Conservation (phyloP, 441 rosid genomes). For the Erodium texanum region DNA sequence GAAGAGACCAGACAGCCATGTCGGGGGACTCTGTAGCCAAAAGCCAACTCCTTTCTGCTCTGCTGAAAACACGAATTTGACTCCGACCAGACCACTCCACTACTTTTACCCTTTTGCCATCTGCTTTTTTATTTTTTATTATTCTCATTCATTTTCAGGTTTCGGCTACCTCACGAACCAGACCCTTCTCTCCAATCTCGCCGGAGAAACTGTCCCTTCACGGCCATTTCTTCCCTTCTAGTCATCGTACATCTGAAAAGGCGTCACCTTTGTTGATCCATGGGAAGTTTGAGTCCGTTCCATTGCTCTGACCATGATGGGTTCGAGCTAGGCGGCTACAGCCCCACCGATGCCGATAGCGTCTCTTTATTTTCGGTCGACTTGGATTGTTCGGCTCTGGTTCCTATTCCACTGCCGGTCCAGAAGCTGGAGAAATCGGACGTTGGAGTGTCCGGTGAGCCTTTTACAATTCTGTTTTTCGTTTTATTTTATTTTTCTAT, state of each 20-base stretch:
- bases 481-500: background rate
- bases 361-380: background rate
- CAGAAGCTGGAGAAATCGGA: background rate
- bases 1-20: background rate
- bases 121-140: background rate
- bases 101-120: background rate
- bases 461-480: background rate
- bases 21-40: background rate
- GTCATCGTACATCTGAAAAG: no score
- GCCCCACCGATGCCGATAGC: background rate
- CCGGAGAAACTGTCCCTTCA: background rate
- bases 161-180: background rate
- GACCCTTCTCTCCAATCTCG: background rate
- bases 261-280: background rate
- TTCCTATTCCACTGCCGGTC: no score
- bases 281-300: background rate
- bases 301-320: background rate
- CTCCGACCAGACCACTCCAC: constrained; percentile 1
- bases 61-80: background rate
- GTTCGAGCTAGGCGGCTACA: background rate
- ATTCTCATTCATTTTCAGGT: background rate
- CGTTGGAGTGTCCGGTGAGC: background rate
- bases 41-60: background rate
- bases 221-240: no score
- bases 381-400: background rate